These are phyloP conservation scores for Entophlyctis helioformis DNA, from an alignment of 192 early-diverging fungal genomes.

Conservation along the genomic window DNA sequence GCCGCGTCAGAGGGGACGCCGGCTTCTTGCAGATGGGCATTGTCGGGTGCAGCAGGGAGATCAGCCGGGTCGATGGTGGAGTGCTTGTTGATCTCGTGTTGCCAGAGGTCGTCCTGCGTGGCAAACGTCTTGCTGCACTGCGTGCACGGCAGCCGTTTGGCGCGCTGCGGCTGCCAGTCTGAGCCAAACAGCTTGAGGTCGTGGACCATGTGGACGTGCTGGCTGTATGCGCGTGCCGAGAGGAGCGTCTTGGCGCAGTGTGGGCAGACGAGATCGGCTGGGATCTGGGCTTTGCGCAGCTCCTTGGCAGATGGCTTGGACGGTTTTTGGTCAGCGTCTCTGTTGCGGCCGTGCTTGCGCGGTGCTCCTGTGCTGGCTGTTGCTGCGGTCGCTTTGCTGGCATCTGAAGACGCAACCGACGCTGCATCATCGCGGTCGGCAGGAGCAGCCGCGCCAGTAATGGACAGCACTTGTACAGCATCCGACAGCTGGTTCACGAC, in stretches of 20 bases:
- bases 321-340: too few species aligned
- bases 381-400: background rate
- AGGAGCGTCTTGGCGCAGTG: slow-evolving; percentile 31
- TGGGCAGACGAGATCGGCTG: slow-evolving; percentile 20
- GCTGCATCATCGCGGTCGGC: background rate
- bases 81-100: slow-evolving; percentile 40
- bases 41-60: slow-evolving; percentile 13
- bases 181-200: slow-evolving; percentile 29
- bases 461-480: too few species aligned
- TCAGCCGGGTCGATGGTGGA: slow-evolving; percentile 14
- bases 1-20: background rate
- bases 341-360: too few species aligned
- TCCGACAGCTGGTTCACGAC: too few species aligned
- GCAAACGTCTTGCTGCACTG: slow-evolving; percentile 25
- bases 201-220: slow-evolving; percentile 42
- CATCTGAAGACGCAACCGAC: background rate
- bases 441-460: too few species aligned
- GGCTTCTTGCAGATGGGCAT: background rate
- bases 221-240: slow-evolving; percentile 20
- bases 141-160: slow-evolving; percentile 8
- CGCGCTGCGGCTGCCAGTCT: slow-evolving; percentile 23
- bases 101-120: slow-evolving; percentile 15
- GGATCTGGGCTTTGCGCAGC: slow-evolving; percentile 9
- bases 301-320: background rate
- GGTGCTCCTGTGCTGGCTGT: background rate